These are phyloP conservation scores for Dactylonectria macrodidyma DNA, from an alignment of 2,329 filamentous ascomycete genomes.

Conservation along the genomic window DNA sequence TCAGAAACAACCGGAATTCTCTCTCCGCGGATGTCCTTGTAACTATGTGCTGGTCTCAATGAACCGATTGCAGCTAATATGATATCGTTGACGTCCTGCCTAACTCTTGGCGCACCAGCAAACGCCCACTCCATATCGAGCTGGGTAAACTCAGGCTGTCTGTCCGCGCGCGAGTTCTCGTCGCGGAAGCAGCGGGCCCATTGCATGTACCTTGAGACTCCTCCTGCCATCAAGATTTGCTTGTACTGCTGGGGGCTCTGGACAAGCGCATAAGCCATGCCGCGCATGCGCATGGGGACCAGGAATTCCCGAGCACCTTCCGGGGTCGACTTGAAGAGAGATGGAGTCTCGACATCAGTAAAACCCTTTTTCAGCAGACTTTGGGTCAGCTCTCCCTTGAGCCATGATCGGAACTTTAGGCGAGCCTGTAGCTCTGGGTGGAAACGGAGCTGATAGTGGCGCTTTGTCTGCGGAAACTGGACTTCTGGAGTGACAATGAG, in stretches of 20 bases:
- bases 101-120: constrained; percentile 65
- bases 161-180: constrained; percentile 91
- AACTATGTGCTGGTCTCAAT: constrained; percentile 63
- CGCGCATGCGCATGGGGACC: constrained; percentile 85
- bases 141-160: constrained; percentile 96
- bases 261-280: constrained; percentile 89
- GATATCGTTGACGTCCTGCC: constrained; percentile 55
- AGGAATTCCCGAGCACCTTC: constrained; percentile 96
- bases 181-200: constrained; percentile 96
- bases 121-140: constrained; percentile 97
- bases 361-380: constrained; percentile 73
- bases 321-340: constrained; percentile 97
- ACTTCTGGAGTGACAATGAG: constrained; percentile 84
- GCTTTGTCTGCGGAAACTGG: constrained; percentile 79
- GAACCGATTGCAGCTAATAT: constrained; percentile 48
- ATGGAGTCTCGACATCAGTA: constrained; percentile 88
- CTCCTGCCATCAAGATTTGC: constrained; percentile 95
- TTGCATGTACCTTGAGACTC: constrained; percentile 87
- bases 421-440: constrained; percentile 76
- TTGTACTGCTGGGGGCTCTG: constrained; percentile 99
- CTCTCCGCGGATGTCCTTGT: constrained; percentile 70
- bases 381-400: constrained; percentile 67
- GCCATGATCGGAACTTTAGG: constrained; percentile 77
- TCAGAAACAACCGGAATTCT: constrained; percentile 51
- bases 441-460: constrained; percentile 89